Conservation (phyloP, 768 basidiomycete species). For the Russula foetens region DNA sequence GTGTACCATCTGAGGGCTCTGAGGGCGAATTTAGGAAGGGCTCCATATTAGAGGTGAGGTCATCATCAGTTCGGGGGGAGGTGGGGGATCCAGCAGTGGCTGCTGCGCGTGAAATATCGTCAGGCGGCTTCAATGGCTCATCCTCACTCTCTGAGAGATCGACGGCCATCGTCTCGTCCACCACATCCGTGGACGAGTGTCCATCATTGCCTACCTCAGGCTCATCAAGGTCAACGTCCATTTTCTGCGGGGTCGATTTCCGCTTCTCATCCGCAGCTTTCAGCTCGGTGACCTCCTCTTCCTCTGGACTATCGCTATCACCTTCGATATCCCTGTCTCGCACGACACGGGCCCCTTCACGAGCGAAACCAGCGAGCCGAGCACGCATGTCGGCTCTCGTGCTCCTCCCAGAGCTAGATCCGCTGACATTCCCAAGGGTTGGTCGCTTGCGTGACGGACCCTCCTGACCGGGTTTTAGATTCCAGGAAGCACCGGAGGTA, state of each 20-base stretch:
- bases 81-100: not conserved
- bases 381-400: conserved; percentile 35
- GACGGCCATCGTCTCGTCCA: conserved; percentile 17
- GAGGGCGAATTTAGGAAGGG: not conserved
- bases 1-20: not conserved
- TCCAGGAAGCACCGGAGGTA: conserved; percentile 48
- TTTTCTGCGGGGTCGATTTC: not conserved
- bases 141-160: conserved; percentile 15
- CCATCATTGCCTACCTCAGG: not conserved
- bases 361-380: conserved; percentile 46
- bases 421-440: conserved; percentile 6
- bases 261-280: conserved; percentile 17
- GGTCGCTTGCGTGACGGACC: conserved; percentile 18
- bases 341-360: conserved; percentile 34
- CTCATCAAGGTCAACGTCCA: not conserved
- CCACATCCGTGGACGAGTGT: conserved; percentile 8
- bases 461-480: conserved; percentile 36
- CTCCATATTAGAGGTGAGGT: not conserved
- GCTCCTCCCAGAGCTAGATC: conserved; percentile 14
- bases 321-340: conserved; percentile 18
- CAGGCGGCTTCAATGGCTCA: not conserved
- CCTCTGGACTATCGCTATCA: conserved; percentile 15
- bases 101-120: not conserved
- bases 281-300: conserved; percentile 20
- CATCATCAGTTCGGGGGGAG: not conserved